These are phyloP conservation scores for Metschnikowia gelsemii DNA, from an alignment of 805 yeast genomes.

Conservation along the genomic window DNA sequence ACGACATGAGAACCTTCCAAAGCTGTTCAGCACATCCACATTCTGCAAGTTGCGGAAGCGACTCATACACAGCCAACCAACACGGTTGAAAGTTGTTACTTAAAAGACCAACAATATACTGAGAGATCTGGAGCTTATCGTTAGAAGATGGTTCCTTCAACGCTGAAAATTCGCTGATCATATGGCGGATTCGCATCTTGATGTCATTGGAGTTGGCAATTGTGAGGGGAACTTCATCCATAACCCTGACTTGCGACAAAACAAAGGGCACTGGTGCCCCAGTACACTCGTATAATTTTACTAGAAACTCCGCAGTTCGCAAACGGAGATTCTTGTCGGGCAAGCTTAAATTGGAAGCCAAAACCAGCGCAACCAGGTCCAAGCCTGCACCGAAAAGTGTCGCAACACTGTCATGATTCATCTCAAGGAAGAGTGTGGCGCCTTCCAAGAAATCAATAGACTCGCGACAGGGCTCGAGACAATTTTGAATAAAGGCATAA, in stretches of 20 bases:
- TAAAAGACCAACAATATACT: conserved; percentile 56
- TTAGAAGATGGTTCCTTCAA: neutral
- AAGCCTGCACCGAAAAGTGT: neutral
- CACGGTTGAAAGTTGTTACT: conserved; percentile 78
- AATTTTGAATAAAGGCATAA: conserved; percentile 2
- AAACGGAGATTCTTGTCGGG: conserved; percentile 54
- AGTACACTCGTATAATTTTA: conserved; percentile 25
- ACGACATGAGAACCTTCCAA: conserved; percentile 54
- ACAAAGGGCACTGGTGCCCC: conserved; percentile 35
- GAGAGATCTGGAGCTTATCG: conserved; percentile 8
- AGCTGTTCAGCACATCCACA: conserved; percentile 37
- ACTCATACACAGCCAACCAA: conserved; percentile 74
- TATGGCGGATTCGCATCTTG: conserved; percentile 60
- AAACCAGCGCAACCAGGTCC: conserved; percentile 11
- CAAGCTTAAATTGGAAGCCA: conserved; percentile 38
- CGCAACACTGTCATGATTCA: neutral
- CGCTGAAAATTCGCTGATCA: conserved; percentile 44
- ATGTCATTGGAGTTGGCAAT: conserved; percentile 72
- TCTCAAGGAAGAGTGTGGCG: conserved; percentile 4
- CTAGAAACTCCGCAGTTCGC: conserved; percentile 50
- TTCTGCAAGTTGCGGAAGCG: conserved; percentile 46
- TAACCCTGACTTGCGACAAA: conserved; percentile 41
- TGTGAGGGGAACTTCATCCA: conserved; percentile 75
- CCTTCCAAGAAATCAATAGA: conserved; percentile 11
- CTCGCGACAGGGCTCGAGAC: conserved; percentile 9